A percentile compares a stretch with the other conserved stretches of the same genome.
phyloP scores from a whole-genome alignment of 1,139 yeast species.

The Debaryomycetaceae sp. region DNA sequence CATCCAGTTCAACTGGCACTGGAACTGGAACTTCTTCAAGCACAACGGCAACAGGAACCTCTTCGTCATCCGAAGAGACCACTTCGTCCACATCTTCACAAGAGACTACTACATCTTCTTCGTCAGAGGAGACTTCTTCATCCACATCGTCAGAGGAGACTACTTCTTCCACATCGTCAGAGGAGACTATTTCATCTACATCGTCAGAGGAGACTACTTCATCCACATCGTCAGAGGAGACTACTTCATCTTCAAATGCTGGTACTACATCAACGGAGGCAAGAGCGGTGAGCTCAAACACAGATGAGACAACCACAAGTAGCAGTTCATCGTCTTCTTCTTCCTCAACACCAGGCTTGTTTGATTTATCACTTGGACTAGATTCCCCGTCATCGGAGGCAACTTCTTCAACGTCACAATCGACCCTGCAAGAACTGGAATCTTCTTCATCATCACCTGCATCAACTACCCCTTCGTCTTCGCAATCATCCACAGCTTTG shows the following conservation, averaged over 20 bases:
- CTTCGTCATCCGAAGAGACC: not conserved
- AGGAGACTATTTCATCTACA: not conserved
- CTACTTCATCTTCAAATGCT: conserved; percentile 1
- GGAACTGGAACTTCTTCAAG: conserved; percentile 1
- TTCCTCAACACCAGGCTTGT: not conserved
- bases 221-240: conserved; percentile 2
- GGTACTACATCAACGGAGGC: not conserved
- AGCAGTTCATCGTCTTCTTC: too few species aligned
- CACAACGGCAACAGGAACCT: not conserved
- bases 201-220: conserved; percentile 1
- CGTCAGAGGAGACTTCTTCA: not conserved
- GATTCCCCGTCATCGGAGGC: not conserved
- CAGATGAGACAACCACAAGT: too few species aligned
- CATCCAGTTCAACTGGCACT: not conserved
- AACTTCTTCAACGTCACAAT: not conserved
- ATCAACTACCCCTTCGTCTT: not conserved
- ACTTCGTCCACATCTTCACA: not conserved
- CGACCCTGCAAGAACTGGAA: not conserved
- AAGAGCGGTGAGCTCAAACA: too few species aligned
- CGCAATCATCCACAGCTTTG: not conserved
- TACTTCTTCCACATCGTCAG: not conserved
- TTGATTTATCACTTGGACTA: not conserved
- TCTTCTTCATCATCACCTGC: not conserved
- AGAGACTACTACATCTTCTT: not conserved
- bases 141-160: not conserved